Evolutionary conservation across 345 rosid species (phyloP).

Genomic region (Hypericum androsaemum): DNA sequence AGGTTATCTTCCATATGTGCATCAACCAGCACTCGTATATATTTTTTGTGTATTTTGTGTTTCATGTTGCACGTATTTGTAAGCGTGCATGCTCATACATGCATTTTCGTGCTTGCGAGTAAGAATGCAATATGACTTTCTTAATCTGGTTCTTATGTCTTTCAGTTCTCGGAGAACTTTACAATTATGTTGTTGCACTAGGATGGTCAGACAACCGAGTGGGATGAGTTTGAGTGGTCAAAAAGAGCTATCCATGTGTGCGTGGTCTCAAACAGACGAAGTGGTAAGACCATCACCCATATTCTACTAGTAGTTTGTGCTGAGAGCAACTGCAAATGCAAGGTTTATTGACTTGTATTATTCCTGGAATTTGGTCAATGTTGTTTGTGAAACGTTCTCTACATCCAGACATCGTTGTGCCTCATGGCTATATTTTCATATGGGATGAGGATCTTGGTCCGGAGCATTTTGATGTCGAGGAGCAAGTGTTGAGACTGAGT

Average conservation of each 20-base stretch:
- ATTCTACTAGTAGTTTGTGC: neutral
- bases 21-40: neutral
- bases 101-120: no score
- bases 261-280: slow-evolving; percentile 80
- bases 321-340: neutral
- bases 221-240: slow-evolving; percentile 97
- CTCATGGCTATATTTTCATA: slow-evolving; percentile 78
- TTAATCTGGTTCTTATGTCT: slow-evolving; percentile 1
- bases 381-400: slow-evolving; percentile 94
- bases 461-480: slow-evolving; percentile 69
- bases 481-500: slow-evolving; percentile 36
- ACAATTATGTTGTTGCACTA: slow-evolving; percentile 85
- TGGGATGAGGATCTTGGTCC: slow-evolving; percentile 99
- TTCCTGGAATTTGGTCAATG: slow-evolving; percentile 30
- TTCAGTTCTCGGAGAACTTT: slow-evolving; percentile 94
- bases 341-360: slow-evolving; percentile 8
- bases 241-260: slow-evolving; percentile 81
- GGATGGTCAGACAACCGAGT: slow-evolving; percentile 69
- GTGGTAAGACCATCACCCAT: slow-evolving; percentile 47
- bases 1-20: slow-evolving; percentile 37
- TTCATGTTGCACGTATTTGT: no score
- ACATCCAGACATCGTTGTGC: slow-evolving; percentile 78
- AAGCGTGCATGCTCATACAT: no score
- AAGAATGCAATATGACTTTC: no score
- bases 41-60: slow-evolving; percentile 5